Base-by-base conservation (phyloP, 1,284 basidiomycete genomes). In the Pisolithus thermaeus region DNA sequence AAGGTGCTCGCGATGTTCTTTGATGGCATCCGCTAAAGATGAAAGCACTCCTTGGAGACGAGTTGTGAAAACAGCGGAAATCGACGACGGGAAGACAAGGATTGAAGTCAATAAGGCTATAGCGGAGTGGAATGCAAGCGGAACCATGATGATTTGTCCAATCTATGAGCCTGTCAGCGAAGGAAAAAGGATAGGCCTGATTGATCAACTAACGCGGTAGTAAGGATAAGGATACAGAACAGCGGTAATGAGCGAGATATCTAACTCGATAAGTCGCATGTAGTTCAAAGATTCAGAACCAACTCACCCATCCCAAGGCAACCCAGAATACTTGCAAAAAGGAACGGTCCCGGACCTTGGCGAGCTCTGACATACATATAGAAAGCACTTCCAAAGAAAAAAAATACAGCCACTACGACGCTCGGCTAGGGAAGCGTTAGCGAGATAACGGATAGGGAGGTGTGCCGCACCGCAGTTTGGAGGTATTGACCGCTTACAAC, bases 361-460 rank as follows among this genome's bases (percentile, higher is more conserved):
- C 78, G 70, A 2, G 80, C 79, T 62, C 79, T 84, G 56, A 87
- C 64, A 62, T 79, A 90, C n/a, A 88, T 62, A 43, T 87, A 75
- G 51, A 81, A 69, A 0, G 73, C 71, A 43, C 73, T 79, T 2
- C 85, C 87, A 6, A 85, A 43, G 58, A 86, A 84, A 4, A 90
- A 72, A 59, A 89, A 91, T 27, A 83, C 67, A 3, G 73, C 80
- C 4, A 84, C 62, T 44, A 90, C 83, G 40, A 83, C 69, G 3
- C 78, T 76, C 0, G 86, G 83, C 71, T 83, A 56, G 4, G 8
- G 14, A 4, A 35, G 20, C 22, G 30, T 59, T 32, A 62, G 42
- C 27, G 25, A 7, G 47, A 47, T 40, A 22, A 27, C 23, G 8
- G 23, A 28, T 5, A 16, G 25, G 20, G 28, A 7, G 23, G 9